Conservation (phyloP, 192 early-diverging fungal genomes). For the Umbelopsis ramanniana region DNA sequence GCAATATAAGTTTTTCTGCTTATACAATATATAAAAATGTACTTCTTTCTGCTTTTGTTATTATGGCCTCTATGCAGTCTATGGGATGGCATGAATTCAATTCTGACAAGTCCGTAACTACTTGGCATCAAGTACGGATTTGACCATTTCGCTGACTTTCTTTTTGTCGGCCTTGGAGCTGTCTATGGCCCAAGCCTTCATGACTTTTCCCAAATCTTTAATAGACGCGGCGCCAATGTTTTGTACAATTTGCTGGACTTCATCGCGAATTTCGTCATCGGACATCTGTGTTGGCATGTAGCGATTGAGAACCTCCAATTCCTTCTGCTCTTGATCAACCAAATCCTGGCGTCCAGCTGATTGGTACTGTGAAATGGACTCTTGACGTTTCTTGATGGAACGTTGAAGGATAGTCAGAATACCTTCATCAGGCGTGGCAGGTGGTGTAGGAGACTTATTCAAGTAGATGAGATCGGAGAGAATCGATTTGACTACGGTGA, state of each 20-base stretch:
- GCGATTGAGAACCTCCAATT: slow-evolving; percentile 65
- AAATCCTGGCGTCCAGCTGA: slow-evolving; percentile 75
- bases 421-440: slow-evolving; percentile 56
- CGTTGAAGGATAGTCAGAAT: slow-evolving; percentile 74
- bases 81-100: neutral
- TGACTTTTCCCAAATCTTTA: slow-evolving; percentile 86
- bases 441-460: slow-evolving; percentile 63
- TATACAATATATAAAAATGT: too few relatives aligned
- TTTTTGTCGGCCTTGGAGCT: slow-evolving; percentile 76
- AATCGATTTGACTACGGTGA: slow-evolving; percentile 72
- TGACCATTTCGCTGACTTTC: slow-evolving; percentile 74
- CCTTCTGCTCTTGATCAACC: slow-evolving; percentile 68
- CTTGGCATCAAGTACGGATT: slow-evolving; percentile 48
- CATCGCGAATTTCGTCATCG: slow-evolving; percentile 68
- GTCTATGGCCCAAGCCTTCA: slow-evolving; percentile 79
- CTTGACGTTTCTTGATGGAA: slow-evolving; percentile 82
- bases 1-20: neutral
- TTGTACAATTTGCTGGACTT: slow-evolving; percentile 56
- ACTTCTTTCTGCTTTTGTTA: too few relatives aligned
- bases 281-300: slow-evolving; percentile 86
- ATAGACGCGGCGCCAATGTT: slow-evolving; percentile 58
- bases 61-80: too few relatives aligned
- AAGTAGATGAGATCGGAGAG: slow-evolving; percentile 81
- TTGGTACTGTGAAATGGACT: slow-evolving; percentile 71
- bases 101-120: neutral